These are phyloP conservation scores for Penicillium sumatraense DNA, from an alignment of 2,329 filamentous ascomycete species.

Conservation along the genomic window DNA sequence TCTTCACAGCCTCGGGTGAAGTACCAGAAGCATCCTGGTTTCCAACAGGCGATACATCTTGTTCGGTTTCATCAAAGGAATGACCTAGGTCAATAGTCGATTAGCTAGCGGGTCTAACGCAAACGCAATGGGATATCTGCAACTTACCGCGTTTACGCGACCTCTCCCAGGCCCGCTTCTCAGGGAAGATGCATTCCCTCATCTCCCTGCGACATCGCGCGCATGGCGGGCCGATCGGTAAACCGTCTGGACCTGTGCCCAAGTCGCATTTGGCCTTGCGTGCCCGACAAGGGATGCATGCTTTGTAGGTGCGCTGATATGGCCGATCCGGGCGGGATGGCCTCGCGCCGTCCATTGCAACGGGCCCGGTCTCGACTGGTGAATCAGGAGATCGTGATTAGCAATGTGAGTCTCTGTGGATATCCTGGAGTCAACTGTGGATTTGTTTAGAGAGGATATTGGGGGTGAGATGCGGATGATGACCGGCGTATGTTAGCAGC, in stretches of 20 bases:
- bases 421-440: slow-evolving; percentile 18
- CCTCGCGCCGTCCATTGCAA: slow-evolving; percentile 28
- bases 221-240: slow-evolving; percentile 47
- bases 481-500: slow-evolving; percentile 1
- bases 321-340: slow-evolving; percentile 37
- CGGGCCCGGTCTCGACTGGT: slow-evolving; percentile 17
- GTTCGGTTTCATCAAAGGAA: slow-evolving; percentile 17
- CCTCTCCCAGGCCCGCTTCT: slow-evolving; percentile 48
- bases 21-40: slow-evolving; percentile 8
- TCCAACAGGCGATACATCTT: slow-evolving; percentile 7
- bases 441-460: slow-evolving; percentile 8
- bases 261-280: slow-evolving; percentile 59
- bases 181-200: slow-evolving; percentile 54
- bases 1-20: slow-evolving; percentile 9
- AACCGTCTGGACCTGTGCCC: slow-evolving; percentile 45
- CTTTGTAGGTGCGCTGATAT: slow-evolving; percentile 60
- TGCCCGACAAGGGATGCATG: slow-evolving; percentile 58
- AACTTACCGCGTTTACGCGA: slow-evolving; percentile 39
- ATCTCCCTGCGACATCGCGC: slow-evolving; percentile 56
- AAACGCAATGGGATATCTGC: not conserved
- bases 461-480: slow-evolving; percentile 1
- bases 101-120: slow-evolving; percentile 10
- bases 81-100: slow-evolving; percentile 14
- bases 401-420: slow-evolving; percentile 16
- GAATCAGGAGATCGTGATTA: slow-evolving; percentile 17